phyloP scores from a whole-genome alignment of 2,329 filamentous ascomycete genomes.

The Juglanconis sp. region DNA sequence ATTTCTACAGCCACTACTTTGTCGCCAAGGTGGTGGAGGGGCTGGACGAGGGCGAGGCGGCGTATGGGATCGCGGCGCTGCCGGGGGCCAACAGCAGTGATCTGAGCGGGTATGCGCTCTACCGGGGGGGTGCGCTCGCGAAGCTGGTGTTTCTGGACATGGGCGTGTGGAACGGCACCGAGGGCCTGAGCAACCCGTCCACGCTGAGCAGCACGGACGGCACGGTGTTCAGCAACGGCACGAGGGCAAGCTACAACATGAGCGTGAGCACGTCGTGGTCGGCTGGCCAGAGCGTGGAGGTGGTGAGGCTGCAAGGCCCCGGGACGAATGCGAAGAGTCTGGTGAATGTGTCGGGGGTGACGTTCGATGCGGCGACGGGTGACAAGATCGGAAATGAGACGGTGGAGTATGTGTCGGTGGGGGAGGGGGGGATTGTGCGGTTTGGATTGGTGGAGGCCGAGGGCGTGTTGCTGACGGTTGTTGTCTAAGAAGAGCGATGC shows the following conservation, averaged over 20 bases:
- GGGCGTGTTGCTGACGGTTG: constrained; percentile 30
- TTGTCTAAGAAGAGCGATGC: neutral
- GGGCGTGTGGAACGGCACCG: constrained; percentile 35
- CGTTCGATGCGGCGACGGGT: constrained; percentile 29
- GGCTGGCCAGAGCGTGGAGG: constrained; percentile 21
- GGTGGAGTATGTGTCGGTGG: constrained; percentile 26
- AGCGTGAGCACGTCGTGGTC: constrained; percentile 29
- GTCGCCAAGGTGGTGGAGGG: constrained; percentile 26
- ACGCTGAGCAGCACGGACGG: constrained; percentile 28
- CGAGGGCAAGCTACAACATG: constrained; percentile 25
- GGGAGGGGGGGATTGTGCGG: constrained; percentile 23
- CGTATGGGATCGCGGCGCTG: constrained; percentile 26
- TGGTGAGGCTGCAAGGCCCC: constrained; percentile 28
- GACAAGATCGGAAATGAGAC: constrained; percentile 16
- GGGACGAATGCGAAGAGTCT: constrained; percentile 35
- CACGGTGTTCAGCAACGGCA: constrained; percentile 27
- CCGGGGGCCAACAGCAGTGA: constrained; percentile 32
- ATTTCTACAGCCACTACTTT: constrained; percentile 35
- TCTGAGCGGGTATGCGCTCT: constrained; percentile 32
- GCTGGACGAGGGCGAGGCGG: constrained; percentile 1
- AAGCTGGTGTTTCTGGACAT: constrained; percentile 35
- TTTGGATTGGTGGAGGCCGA: constrained; percentile 28
- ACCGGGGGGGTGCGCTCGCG: constrained; percentile 21
- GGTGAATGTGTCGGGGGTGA: constrained; percentile 29
- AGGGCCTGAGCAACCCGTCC: constrained; percentile 31